A percentile compares a stretch with the other conserved stretches of the same genome.
Conservation (phyloP, 2,329 filamentous ascomycete species). For the Neodidymelliopsis sp. region DNA sequence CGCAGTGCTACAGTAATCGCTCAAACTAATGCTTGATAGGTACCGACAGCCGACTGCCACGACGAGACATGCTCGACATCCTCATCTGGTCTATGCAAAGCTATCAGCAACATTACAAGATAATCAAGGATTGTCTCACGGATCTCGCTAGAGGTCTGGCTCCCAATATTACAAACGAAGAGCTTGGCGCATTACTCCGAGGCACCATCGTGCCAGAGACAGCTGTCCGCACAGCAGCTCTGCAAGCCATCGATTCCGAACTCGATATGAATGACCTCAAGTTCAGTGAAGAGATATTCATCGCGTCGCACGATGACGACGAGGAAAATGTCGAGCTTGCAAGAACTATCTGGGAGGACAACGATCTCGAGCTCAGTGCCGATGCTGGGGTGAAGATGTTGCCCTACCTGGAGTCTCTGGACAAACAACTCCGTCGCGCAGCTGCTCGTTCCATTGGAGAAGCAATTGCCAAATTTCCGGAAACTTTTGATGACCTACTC, state of each 20-base stretch:
- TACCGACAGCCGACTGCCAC: conserved; percentile 76
- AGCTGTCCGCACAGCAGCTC: conserved; percentile 80
- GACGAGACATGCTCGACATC: conserved; percentile 73
- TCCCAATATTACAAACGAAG: conserved; percentile 75
- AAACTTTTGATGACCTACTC: conserved; percentile 69
- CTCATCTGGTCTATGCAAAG: conserved; percentile 84
- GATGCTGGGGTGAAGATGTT: conserved; percentile 73
- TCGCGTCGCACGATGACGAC: conserved; percentile 89
- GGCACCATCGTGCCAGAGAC: conserved; percentile 81
- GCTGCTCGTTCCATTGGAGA: conserved; percentile 83
- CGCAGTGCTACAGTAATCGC: background rate
- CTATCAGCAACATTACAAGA: conserved; percentile 93
- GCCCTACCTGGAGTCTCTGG: conserved; percentile 79
- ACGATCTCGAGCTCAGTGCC: conserved; percentile 74
- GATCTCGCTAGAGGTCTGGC: conserved; percentile 87
- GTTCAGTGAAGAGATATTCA: conserved; percentile 91
- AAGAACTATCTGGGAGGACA: conserved; percentile 93
- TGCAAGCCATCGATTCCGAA: conserved; percentile 90
- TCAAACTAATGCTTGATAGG: conserved; percentile 44
- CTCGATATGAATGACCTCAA: conserved; percentile 88
- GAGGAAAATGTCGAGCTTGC: conserved; percentile 86
- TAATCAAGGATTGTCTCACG: conserved; percentile 89
- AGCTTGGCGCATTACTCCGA: conserved; percentile 78
- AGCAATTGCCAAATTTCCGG: conserved; percentile 67
- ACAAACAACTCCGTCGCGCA: conserved; percentile 82